Base-by-base conservation (phyloP, 2,329 filamentous ascomycete species). In the Aspergillus pseudoterreus region DNA sequence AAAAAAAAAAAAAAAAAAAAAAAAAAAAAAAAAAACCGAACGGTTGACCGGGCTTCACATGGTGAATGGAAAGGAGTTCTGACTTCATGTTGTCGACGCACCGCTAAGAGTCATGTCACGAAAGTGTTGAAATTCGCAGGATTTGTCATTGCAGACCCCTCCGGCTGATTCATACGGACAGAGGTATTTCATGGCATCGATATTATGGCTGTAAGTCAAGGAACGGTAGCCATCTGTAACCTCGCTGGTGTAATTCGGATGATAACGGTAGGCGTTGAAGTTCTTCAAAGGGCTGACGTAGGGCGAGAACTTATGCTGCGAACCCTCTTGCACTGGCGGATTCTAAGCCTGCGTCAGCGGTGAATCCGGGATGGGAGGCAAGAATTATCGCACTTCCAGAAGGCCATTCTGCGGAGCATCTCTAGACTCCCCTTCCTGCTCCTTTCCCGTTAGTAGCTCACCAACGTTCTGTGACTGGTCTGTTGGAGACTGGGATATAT, bases 131-230 rank as follows among this genome's bases (percentile, higher is more conserved):
- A 75, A 85, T 50, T 83, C 75, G 73, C 94, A 99, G 49, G 81
- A 77, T 53, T 75, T 69, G 65, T 92, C 88, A 60, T 86, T 85
- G 80, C 94, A 97, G 59, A 78, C 75, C 54, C 84, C 83, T 47
- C 84, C 85, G 44, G 79, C 78, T 56, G 88, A 75, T 70, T 95
- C 89, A 63, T 83, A 86, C 35, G 84, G 86, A 71, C 94, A 99
- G 45, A 97, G 66, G 55, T 82, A 81, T 61, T 82, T 85, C 54
- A 83, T 78, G 21, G 85, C 79, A 67, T 96, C 85, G 71, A 99
- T 95, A 61, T 85, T 86, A 72, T 95, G 89, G 74, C 90, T 96
- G 75, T 92, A 97, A 41, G 92, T 97, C 76, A 95, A 79, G 57
- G 94, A 97, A 66, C 87, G 86, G 66, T 91, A 86, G 41, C 92